Evolutionary conservation across 2,329 filamentous ascomycete species (phyloP).

Genomic region (Fusarium musae): DNA sequence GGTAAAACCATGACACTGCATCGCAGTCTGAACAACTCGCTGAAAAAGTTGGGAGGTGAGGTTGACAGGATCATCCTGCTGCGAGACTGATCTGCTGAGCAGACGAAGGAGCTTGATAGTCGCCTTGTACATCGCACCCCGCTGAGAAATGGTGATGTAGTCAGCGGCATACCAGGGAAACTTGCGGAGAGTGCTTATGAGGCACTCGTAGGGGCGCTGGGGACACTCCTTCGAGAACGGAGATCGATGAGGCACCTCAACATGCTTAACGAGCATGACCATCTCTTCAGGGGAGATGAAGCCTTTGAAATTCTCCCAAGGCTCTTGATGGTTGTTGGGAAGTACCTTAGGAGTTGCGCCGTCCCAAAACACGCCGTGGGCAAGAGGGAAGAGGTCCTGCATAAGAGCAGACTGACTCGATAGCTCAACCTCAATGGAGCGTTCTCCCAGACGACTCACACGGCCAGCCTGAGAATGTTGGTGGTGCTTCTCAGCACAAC

Average conservation of each 20-base stretch:
- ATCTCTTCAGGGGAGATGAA: conserved; percentile 73
- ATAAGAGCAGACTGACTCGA: conserved; percentile 68
- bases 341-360: conserved; percentile 57
- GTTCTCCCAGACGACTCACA: conserved; percentile 64
- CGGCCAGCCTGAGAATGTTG: conserved; percentile 53
- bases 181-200: conserved; percentile 72
- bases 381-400: conserved; percentile 70
- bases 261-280: conserved; percentile 71
- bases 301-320: conserved; percentile 66
- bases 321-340: conserved; percentile 49
- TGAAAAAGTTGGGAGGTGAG: conserved; percentile 64
- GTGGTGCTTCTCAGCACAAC: conserved; percentile 62
- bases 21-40: conserved; percentile 62
- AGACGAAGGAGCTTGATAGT: conserved; percentile 60
- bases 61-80: conserved; percentile 53
- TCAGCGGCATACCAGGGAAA: conserved; percentile 71
- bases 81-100: conserved; percentile 56
- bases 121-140: conserved; percentile 62
- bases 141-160: conserved; percentile 67
- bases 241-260: conserved; percentile 69
- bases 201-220: conserved; percentile 72
- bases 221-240: conserved; percentile 70
- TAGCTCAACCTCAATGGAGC: conserved; percentile 66
- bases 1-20: conserved; percentile 71
- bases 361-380: conserved; percentile 66